These are phyloP conservation scores for Basipetospora chlamydospora DNA, from an alignment of 2,329 filamentous ascomycete species.

Conservation along the genomic window DNA sequence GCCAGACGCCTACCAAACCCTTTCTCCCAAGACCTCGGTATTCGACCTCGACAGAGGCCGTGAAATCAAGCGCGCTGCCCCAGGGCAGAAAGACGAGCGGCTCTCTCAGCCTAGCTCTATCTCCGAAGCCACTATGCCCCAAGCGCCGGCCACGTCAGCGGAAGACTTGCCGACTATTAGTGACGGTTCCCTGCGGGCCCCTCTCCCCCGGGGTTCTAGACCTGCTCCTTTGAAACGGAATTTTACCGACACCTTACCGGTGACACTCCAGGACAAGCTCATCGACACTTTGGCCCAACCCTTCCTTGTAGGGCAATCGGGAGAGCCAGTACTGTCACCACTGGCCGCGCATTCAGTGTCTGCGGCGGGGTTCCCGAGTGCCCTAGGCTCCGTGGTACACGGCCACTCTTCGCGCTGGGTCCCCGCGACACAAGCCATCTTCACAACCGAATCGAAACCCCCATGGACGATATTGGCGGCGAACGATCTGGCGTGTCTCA, in stretches of 20 bases:
- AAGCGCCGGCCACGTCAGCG: not conserved
- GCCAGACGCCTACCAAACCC: slow-evolving; percentile 10
- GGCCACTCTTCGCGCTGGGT: slow-evolving; percentile 83
- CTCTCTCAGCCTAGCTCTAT: not conserved
- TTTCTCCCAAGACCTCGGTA: slow-evolving; percentile 5
- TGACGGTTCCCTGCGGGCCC: slow-evolving; percentile 34
- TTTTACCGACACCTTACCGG: slow-evolving; percentile 66
- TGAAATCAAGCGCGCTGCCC: not conserved
- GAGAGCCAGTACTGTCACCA: slow-evolving; percentile 28
- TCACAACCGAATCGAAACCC: slow-evolving; percentile 79
- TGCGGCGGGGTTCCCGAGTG: slow-evolving; percentile 27
- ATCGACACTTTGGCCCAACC: slow-evolving; percentile 76
- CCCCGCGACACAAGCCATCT: slow-evolving; percentile 87
- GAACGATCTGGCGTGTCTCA: slow-evolving; percentile 87
- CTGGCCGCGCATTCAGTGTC: slow-evolving; percentile 23
- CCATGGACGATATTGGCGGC: slow-evolving; percentile 95
- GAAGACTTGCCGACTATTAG: slow-evolving; percentile 21
- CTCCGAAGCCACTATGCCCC: not conserved
- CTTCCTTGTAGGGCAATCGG: slow-evolving; percentile 38
- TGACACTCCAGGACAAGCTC: slow-evolving; percentile 66
- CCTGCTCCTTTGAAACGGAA: slow-evolving; percentile 67
- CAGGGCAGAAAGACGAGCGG: not conserved
- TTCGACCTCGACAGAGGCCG: slow-evolving; percentile 5
- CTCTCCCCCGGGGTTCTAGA: slow-evolving; percentile 33
- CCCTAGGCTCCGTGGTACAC: slow-evolving; percentile 48